Percentiles rank a stretch among this genome's conserved stretches.
Conservation (phyloP, 2,329 filamentous ascomycete genomes). For the Penicillium capsulatum region DNA sequence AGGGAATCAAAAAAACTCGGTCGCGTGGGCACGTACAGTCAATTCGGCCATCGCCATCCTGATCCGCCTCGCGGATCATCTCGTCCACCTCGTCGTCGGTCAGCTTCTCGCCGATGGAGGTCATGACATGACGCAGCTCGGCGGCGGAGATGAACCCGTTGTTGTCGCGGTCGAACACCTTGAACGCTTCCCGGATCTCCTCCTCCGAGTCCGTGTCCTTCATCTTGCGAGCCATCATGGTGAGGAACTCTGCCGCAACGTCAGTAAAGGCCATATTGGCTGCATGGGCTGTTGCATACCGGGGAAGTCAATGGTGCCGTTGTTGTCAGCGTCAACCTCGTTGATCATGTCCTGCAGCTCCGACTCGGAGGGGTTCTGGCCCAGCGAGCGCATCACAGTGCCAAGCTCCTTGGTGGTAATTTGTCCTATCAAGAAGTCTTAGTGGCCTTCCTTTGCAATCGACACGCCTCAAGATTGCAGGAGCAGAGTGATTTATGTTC, state of each 20-base stretch:
- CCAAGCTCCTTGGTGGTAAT: slow-evolving; percentile 89
- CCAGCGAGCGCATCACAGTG: slow-evolving; percentile 84
- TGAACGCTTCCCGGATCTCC: slow-evolving; percentile 85
- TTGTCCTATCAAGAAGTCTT: slow-evolving; percentile 57
- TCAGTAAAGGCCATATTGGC: slow-evolving; percentile 9
- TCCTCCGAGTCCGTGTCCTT: slow-evolving; percentile 90
- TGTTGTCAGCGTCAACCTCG: slow-evolving; percentile 88
- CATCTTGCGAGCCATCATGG: slow-evolving; percentile 94
- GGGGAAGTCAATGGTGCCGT: slow-evolving; percentile 86
- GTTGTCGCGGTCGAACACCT: slow-evolving; percentile 86
- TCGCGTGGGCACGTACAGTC: slow-evolving; percentile 60
- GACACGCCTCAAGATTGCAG: background rate
- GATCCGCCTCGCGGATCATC: slow-evolving; percentile 89
- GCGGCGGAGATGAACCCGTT: slow-evolving; percentile 88
- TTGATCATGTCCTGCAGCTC: slow-evolving; percentile 94
- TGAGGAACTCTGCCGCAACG: slow-evolving; percentile 67
- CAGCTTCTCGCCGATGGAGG: slow-evolving; percentile 85
- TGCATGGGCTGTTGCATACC: slow-evolving; percentile 51
- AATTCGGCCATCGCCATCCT: slow-evolving; percentile 83
- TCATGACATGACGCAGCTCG: slow-evolving; percentile 86
- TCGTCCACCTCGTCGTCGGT: slow-evolving; percentile 88
- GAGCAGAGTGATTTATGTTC: slow-evolving; percentile 8
- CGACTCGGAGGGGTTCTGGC: slow-evolving; percentile 85
- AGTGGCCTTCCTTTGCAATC: slow-evolving; percentile 3
- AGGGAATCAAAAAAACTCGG: background rate